A percentile compares a stretch with the other conserved stretches of the same genome.
These are phyloP conservation scores for Coemansia sp. DNA, from an alignment of 192 early-diverging fungal species.

Conservation along the genomic window DNA sequence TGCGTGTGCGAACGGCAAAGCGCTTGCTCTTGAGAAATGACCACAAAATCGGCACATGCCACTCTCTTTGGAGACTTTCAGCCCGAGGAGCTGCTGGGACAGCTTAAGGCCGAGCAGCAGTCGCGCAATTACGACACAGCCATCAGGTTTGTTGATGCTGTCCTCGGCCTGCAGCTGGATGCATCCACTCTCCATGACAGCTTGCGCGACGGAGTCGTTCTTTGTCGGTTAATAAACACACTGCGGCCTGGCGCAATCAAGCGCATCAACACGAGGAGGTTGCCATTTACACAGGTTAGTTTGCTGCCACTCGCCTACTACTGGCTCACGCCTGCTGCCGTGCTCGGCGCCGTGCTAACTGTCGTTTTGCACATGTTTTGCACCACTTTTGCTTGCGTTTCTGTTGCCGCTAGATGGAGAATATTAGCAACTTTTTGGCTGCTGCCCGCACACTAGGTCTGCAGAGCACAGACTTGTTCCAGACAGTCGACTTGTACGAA, in stretches of 20 bases:
- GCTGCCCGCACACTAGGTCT: constrained; percentile 71
- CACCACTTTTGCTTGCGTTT: background rate
- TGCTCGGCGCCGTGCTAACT: background rate
- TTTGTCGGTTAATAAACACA: constrained; percentile 77
- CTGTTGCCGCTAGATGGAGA: constrained; percentile 67
- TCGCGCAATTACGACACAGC: constrained; percentile 61
- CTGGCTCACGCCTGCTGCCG: background rate
- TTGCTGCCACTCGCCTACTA: background rate
- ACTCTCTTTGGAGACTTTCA: constrained; percentile 35
- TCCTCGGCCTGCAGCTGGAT: constrained; percentile 55
- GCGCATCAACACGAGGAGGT: constrained; percentile 63
- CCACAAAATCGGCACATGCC: constrained; percentile 15
- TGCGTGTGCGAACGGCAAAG: no score
- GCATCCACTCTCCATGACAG: constrained; percentile 55
- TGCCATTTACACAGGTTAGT: constrained; percentile 67
- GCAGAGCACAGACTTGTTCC: constrained; percentile 68
- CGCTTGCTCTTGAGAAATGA: constrained; percentile 12
- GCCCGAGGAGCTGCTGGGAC: constrained; percentile 52
- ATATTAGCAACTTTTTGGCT: constrained; percentile 70
- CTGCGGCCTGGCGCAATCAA: constrained; percentile 69
- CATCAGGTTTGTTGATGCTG: constrained; percentile 58
- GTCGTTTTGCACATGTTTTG: background rate
- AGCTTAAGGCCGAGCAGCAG: constrained; percentile 58
- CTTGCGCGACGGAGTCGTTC: constrained; percentile 70
- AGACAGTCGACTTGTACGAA: constrained; percentile 77